Evolutionary conservation across 2,329 filamentous ascomycete species (phyloP), one percentile per base, ranked within the genome.

Genomic region (Pseudogymnoascus sp.): DNA sequence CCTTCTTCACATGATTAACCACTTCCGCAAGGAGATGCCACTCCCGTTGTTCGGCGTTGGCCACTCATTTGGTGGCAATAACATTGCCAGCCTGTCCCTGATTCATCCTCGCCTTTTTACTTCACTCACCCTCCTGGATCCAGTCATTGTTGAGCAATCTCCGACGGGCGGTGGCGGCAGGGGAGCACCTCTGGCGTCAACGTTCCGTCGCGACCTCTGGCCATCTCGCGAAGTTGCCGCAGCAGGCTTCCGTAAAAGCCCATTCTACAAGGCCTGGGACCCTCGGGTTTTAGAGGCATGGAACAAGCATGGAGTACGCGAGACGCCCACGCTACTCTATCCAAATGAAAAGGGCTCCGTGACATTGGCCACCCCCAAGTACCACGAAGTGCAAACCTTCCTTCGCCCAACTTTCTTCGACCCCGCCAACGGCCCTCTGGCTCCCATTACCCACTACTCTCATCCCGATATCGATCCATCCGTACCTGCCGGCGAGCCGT

Each of bases 191-290:
- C 77, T 80, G 63, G 79, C 85, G 23, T 96, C 91, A 36, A 83
- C 88, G 8, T 81, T 81, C 67, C 86, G 93, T 12, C 86, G 91
- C 47, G 93, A 97, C 69, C 71, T 83, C 63, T 97, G 93, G 95
- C 88, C 91, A 0, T 91, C 88, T 0, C 84, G 88, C 8, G 77
- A 80, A 60, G 88, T 80, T 1, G 93, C 93, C 18, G 81, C 80
- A 62, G 82, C 81, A 11, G 77, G 84, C 10, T 92, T 96, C 76
- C 76, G 77, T 61, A 83, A 82, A 63, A 89, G 81, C 70, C 83
- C 83, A 47, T 96, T 96, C 77, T 97, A 96, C 76, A 80, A 86
- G 67, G 70, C 82, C 10, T 97, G 93, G 93, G 91, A 97, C 70
- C 79, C 83, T 1, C 83, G 92, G 54, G 92, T 93, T 0, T 79